Conservation (phyloP, 768 basidiomycete species). For the Auriscalpium microsporum region DNA sequence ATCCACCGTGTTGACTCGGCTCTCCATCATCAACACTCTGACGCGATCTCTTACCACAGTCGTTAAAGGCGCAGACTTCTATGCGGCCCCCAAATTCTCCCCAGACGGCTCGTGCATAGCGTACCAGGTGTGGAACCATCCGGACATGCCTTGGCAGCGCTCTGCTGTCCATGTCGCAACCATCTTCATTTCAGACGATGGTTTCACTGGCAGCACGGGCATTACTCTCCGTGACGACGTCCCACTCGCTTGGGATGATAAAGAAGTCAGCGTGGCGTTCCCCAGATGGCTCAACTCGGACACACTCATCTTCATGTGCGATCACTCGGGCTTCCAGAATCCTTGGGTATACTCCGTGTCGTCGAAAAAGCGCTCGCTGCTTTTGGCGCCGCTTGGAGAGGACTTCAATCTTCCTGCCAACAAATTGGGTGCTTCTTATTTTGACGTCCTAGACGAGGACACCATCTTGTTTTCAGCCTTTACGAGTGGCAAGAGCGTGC, state of each 20-base stretch:
- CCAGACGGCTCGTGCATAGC: conserved; percentile 48
- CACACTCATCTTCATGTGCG: conserved; percentile 1
- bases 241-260: not conserved
- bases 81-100: conserved; percentile 50
- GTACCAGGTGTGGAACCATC: conserved; percentile 64
- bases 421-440: conserved; percentile 1
- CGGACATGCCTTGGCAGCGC: conserved; percentile 70
- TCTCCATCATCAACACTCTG: conserved; percentile 46
- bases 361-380: not conserved
- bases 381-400: not conserved
- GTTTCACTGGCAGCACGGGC: conserved; percentile 1
- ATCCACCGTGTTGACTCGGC: conserved; percentile 43
- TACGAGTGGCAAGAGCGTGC: not conserved
- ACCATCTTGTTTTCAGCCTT: not conserved
- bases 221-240: not conserved
- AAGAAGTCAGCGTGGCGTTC: conserved; percentile 1
- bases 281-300: conserved; percentile 4
- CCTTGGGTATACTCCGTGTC: conserved; percentile 1
- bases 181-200: conserved; percentile 23
- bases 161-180: conserved; percentile 45
- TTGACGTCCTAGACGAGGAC: not conserved
- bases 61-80: conserved; percentile 61
- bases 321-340: conserved; percentile 6
- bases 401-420: conserved; percentile 5
- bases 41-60: conserved; percentile 38